These are phyloP conservation scores for Yamadazyma diospyri DNA, from an alignment of 1,139 yeast species.

Conservation along the genomic window DNA sequence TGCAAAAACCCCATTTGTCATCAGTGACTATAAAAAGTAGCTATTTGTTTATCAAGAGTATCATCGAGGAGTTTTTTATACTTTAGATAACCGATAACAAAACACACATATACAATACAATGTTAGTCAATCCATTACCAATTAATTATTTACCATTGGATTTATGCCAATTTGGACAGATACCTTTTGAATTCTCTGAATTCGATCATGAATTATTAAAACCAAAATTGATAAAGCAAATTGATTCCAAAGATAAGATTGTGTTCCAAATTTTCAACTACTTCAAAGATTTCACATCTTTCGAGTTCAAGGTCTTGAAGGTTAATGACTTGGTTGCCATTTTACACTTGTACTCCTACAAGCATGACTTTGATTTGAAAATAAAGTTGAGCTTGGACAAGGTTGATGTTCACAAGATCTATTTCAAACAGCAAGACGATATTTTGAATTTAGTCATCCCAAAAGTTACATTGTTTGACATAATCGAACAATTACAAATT, in stretches of 20 bases:
- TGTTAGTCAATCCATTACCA: conserved; percentile 18
- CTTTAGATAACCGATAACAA: too few relatives aligned
- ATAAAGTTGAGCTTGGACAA: conserved; percentile 33
- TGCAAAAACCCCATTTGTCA: conserved; percentile 2
- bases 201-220: conserved; percentile 9
- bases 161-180: conserved; percentile 11
- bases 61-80: too few relatives aligned
- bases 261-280: conserved; percentile 39
- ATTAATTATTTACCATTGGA: conserved; percentile 1
- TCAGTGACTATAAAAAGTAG: not conserved
- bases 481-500: conserved; percentile 5
- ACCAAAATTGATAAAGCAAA: conserved; percentile 34
- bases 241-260: conserved; percentile 35
- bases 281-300: conserved; percentile 33
- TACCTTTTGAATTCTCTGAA: conserved; percentile 6
- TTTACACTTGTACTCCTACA: conserved; percentile 27
- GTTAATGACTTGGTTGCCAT: conserved; percentile 19
- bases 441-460: conserved; percentile 42
- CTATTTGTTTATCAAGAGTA: not conserved
- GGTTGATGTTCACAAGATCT: conserved; percentile 31
- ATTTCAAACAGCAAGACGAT: conserved; percentile 33
- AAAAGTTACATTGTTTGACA: conserved; percentile 17
- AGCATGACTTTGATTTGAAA: conserved; percentile 32
- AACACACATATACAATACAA: conserved; percentile 4
- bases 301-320: conserved; percentile 36